Conservation (phyloP, 148 eudicot genomes). For the Chenopodium quinoa region DNA sequence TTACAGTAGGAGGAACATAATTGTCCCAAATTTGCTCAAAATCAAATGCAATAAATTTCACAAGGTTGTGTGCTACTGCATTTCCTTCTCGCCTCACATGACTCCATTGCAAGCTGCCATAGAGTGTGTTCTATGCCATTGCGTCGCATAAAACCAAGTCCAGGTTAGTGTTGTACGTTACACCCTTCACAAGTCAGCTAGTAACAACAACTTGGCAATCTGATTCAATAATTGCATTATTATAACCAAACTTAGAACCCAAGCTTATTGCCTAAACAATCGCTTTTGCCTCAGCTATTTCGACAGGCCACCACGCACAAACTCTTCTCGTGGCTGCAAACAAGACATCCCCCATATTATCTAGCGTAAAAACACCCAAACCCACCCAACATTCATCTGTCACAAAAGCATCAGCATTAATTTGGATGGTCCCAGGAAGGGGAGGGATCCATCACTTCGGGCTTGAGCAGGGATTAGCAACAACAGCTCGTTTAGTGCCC, state of each 20-base stretch:
- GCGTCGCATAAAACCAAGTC: too few relatives aligned
- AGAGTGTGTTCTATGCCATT: rapidly evolving
- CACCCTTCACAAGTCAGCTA: background rate
- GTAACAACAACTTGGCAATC: too few relatives aligned
- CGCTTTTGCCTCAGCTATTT: background rate
- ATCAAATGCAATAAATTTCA: too few relatives aligned
- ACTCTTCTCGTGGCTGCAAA: background rate
- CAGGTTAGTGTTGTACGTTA: too few relatives aligned
- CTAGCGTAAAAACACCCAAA: background rate
- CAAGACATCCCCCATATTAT: rapidly evolving
- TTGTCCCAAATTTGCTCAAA: too few relatives aligned
- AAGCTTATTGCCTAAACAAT: background rate
- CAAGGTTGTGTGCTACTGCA: too few relatives aligned
- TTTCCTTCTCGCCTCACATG: too few relatives aligned
- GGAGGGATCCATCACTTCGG: too few relatives aligned
- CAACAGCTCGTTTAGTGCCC: too few relatives aligned
- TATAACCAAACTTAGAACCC: background rate
- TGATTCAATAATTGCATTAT: background rate
- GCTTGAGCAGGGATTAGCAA: too few relatives aligned
- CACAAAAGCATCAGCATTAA: background rate
- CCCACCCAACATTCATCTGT: background rate
- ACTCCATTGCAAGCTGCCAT: too few relatives aligned
- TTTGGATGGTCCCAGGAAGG: background rate
- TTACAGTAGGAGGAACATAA: too few relatives aligned
- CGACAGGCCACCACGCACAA: background rate